These are phyloP conservation scores for Curvularia spicifera DNA, from an alignment of 2,329 filamentous ascomycete genomes.

Conservation along the genomic window DNA sequence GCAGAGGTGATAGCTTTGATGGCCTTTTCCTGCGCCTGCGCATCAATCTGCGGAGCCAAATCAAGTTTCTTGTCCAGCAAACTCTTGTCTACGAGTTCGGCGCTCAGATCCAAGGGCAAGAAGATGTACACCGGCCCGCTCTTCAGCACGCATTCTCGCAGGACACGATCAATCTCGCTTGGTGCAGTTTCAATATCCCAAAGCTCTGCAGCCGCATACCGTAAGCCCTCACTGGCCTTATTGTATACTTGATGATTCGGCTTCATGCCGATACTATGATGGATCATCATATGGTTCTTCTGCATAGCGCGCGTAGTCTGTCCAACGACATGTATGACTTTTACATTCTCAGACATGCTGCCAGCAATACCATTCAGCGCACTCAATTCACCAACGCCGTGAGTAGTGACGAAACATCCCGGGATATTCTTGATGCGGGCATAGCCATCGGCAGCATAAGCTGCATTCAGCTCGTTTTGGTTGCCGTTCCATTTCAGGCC, in stretches of 20 bases:
- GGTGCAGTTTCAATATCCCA: slow-evolving; percentile 50
- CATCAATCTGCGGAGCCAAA: slow-evolving; percentile 36
- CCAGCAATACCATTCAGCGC: slow-evolving; percentile 56
- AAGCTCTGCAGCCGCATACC: slow-evolving; percentile 51
- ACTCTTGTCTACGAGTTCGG: slow-evolving; percentile 42
- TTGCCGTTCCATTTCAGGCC: slow-evolving; percentile 59
- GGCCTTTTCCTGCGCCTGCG: slow-evolving; percentile 39
- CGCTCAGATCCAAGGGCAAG: slow-evolving; percentile 52
- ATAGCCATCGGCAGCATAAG: slow-evolving; percentile 65
- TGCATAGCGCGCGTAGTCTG: slow-evolving; percentile 54
- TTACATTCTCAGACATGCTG: slow-evolving; percentile 53
- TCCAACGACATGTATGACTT: slow-evolving; percentile 55
- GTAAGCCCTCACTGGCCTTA: slow-evolving; percentile 47
- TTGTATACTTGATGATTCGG: slow-evolving; percentile 54
- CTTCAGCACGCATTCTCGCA: slow-evolving; percentile 53
- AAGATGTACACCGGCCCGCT: slow-evolving; percentile 55
- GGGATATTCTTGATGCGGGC: slow-evolving; percentile 60
- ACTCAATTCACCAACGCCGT: slow-evolving; percentile 63
- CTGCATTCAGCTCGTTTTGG: slow-evolving; percentile 65
- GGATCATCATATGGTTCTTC: slow-evolving; percentile 53
- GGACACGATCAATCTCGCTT: slow-evolving; percentile 53
- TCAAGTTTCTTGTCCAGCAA: slow-evolving; percentile 50
- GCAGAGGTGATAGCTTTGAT: slow-evolving; percentile 44
- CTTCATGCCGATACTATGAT: slow-evolving; percentile 53
- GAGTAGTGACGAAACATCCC: slow-evolving; percentile 62